Conservation (phyloP, 2,329 filamentous ascomycete genomes). For the Colletotrichum spaethianum region DNA sequence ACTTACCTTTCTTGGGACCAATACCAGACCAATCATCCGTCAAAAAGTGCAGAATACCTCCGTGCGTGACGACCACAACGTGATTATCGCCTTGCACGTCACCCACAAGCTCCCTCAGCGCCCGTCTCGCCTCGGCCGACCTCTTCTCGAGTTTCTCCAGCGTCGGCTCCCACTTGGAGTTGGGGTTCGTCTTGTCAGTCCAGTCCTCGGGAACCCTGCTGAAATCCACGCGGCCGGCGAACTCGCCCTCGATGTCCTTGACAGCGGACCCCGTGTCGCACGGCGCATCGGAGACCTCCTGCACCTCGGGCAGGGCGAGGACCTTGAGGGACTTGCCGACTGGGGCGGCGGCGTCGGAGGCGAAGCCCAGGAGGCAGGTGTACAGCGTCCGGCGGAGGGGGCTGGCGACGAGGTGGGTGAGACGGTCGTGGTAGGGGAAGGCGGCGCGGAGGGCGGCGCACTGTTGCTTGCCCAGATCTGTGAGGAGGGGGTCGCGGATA, state of each 20-base stretch:
- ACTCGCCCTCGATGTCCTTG: constrained; percentile 70
- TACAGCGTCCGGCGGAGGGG: constrained; percentile 86
- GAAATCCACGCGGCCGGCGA: constrained; percentile 75
- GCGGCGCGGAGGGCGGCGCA: constrained; percentile 72
- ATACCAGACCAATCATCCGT: constrained; percentile 84
- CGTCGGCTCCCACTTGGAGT: constrained; percentile 58
- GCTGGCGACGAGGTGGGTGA: constrained; percentile 82
- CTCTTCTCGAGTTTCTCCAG: constrained; percentile 70
- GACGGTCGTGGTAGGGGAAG: constrained; percentile 76
- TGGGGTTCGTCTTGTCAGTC: constrained; percentile 74
- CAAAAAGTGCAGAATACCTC: constrained; percentile 87
- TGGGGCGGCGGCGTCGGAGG: constrained; percentile 57
- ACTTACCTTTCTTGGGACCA: constrained; percentile 57
- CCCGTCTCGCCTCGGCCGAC: constrained; percentile 72
- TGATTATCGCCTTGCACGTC: constrained; percentile 65
- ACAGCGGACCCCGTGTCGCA: constrained; percentile 81
- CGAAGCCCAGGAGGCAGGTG: constrained; percentile 81
- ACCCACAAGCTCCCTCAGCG: constrained; percentile 67
- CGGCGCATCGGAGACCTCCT: constrained; percentile 82
- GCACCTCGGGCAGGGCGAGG: constrained; percentile 79
- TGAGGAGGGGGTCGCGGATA: constrained; percentile 84
- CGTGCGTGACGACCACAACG: constrained; percentile 85
- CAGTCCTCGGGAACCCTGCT: constrained; percentile 74
- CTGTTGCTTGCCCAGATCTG: constrained; percentile 81
- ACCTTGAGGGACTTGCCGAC: constrained; percentile 55